Evolutionary conservation across 2,329 filamentous ascomycete species (phyloP).

Genomic region (Amylocarpus encephaloides): DNA sequence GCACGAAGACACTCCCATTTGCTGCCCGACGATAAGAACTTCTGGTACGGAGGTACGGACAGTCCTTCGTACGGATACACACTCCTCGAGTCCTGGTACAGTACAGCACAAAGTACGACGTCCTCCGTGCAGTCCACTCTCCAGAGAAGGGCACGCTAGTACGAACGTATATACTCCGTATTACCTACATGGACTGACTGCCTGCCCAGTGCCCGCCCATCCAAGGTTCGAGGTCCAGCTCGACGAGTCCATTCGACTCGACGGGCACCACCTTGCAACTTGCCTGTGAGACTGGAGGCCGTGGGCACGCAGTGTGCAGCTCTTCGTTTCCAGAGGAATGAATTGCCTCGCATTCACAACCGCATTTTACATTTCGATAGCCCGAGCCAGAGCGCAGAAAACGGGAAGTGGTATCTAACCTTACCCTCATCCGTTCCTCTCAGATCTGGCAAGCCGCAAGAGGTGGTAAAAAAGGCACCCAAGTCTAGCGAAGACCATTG

Average conservation of each 20-base stretch:
- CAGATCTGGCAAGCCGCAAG: too few relatives aligned
- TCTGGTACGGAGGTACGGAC: too few relatives aligned
- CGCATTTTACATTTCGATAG: too few relatives aligned
- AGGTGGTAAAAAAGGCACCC: too few relatives aligned
- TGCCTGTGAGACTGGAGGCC: background rate
- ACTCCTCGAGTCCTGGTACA: too few relatives aligned
- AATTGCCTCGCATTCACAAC: background rate
- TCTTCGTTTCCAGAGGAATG: background rate
- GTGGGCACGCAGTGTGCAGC: background rate
- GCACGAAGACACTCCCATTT: conserved; percentile 5
- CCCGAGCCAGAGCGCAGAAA: background rate
- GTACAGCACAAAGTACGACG: too few relatives aligned
- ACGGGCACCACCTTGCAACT: background rate
- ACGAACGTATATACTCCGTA: background rate
- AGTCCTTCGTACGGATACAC: too few relatives aligned
- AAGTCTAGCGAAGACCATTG: background rate
- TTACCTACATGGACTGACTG: background rate
- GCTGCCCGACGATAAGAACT: conserved; percentile 5
- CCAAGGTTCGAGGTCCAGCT: background rate
- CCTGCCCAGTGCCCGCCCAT: too few relatives aligned
- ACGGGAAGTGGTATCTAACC: background rate
- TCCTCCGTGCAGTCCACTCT: too few relatives aligned
- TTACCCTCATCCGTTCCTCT: too few relatives aligned
- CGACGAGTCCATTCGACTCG: too few relatives aligned
- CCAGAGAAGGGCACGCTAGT: conserved; percentile 8